These are phyloP conservation scores for Zea mays DNA, from an alignment of 176 grass and related monocot genomes.

Conservation along the genomic window DNA sequence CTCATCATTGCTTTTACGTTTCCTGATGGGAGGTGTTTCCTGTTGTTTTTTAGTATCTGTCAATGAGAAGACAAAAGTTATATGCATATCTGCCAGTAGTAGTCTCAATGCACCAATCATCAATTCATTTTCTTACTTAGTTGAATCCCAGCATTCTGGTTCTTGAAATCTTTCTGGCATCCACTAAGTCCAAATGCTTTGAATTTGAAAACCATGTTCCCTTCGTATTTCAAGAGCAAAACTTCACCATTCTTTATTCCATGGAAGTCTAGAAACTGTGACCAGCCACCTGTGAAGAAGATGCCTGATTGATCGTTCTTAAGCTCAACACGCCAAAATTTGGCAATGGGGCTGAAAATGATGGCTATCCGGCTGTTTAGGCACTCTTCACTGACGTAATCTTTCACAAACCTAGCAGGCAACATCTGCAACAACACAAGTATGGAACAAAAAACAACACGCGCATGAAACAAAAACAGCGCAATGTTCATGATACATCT, in stretches of 20 bases:
- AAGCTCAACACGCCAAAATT: background rate
- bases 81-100: no score
- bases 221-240: constrained; percentile 9
- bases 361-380: background rate
- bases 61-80: background rate
- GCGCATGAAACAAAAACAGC: background rate
- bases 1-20: background rate
- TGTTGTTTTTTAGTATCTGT: constrained; percentile 1
- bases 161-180: constrained; percentile 22
- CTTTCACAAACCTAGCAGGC: constrained; percentile 10
- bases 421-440: background rate
- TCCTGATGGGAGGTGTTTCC: background rate
- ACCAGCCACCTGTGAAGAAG: background rate
- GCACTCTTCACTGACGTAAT: background rate
- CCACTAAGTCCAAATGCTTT: constrained; percentile 24
- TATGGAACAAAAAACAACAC: background rate
- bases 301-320: background rate
- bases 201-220: constrained; percentile 15
- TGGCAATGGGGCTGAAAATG: background rate
- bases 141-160: background rate
- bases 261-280: background rate
- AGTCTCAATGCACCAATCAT: background rate
- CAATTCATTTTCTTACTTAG: background rate
- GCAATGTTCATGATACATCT: background rate
- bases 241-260: background rate